Base-by-base conservation (phyloP, 139 green algal genomes). In the Asterochloris erici region DNA sequence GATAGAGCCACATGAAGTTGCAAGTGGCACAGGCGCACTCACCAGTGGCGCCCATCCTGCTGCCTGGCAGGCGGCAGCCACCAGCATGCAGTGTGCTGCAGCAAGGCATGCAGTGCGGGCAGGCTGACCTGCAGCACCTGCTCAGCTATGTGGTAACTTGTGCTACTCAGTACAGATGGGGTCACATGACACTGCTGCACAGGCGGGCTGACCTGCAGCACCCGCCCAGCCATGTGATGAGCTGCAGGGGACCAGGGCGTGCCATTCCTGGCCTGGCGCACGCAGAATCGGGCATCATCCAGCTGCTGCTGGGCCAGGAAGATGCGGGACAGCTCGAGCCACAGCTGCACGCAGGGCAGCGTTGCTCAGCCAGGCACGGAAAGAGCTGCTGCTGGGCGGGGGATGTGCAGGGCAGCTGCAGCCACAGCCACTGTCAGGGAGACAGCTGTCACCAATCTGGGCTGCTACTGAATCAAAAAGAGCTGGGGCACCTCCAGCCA, bases 311-410 rank as follows among this genome's bases (percentile, higher is more conserved):
- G 27, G 2, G 78, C 78, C 63, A 82, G 78, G 63, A 82, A 82
- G 16, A 63, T 82, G n/a, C 78, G 66, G 14, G 78, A 61, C 27
- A 82, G 78, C 78, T 82, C 78, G 61, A 82, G 13, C 78, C 78
- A 82, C 63, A 82, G 63, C 78, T 82, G 78, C 78, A 63, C 1
- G 71, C 66, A 21, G 21, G 66, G 2, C 1, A 4, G 1, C 66
- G 10, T 26, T 26, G 19, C 10, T 21, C 66, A 26, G 21, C 21
- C 21, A 24, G 21, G 66, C 17, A 71, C 19, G 6, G 2, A 9
- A 71, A 24, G 21, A 71, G 21, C 66, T 71, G 17, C 19, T 21
- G 66, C 66, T 71, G 17, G 21, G 66, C 66, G 6, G 4, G 4
- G 2, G 17, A 24, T 9, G 10, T 21, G 10, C 9, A 71, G 66